Conservation (phyloP, 306 rosid species). For the Urtica urens region DNA sequence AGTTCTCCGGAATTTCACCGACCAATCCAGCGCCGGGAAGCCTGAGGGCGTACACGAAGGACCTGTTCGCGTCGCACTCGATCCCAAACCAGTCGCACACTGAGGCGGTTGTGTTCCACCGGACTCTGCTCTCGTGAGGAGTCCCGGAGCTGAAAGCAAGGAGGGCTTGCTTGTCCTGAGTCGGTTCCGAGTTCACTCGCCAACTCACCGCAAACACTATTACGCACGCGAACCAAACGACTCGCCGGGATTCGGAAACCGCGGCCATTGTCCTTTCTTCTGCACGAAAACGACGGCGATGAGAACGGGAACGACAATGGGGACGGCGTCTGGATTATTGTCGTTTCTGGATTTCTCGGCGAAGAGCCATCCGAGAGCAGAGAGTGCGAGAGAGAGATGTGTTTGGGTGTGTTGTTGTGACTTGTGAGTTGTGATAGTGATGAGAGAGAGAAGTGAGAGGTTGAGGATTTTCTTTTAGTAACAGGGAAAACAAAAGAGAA, state of each 20-base stretch:
- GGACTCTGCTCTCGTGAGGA: constrained; percentile 58
- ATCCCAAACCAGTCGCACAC: constrained; percentile 89
- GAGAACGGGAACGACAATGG: constrained; percentile 11
- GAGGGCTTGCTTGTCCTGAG: constrained; percentile 81
- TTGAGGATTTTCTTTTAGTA: constrained; percentile 13
- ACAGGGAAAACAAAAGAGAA: constrained; percentile 7
- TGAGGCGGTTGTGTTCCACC: constrained; percentile 68
- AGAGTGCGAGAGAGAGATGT: constrained; percentile 12
- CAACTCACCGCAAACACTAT: constrained; percentile 17
- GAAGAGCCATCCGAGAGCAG: constrained; percentile 28
- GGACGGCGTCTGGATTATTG: background rate
- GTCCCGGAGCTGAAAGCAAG: constrained; percentile 48
- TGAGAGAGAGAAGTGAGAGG: background rate
- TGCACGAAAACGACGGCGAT: background rate
- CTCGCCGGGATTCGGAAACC: constrained; percentile 3
- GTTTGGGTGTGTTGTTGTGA: no score
- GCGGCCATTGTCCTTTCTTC: constrained; percentile 23
- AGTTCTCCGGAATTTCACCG: constrained; percentile 54
- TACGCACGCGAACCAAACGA: constrained; percentile 5
- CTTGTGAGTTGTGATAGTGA: background rate
- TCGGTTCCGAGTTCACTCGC: constrained; percentile 51
- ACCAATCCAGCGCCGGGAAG: constrained; percentile 77
- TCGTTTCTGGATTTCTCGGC: constrained; percentile 21
- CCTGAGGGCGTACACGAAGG: constrained; percentile 49
- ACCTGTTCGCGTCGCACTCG: constrained; percentile 30